Evolutionary conservation across 805 yeast species (phyloP).

Genomic region (Barnettozyma pratensis): DNA sequence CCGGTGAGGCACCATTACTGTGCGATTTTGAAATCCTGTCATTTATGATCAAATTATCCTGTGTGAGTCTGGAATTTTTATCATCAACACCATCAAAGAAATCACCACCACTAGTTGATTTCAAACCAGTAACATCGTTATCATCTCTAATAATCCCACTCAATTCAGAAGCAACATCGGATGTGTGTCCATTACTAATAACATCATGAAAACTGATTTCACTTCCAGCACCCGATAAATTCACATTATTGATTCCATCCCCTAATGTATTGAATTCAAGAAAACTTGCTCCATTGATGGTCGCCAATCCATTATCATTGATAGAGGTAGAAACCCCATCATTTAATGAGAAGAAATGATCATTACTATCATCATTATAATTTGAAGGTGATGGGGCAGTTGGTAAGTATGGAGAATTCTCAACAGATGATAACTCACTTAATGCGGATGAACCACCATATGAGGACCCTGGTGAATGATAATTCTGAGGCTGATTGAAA

Average conservation of each 20-base stretch:
- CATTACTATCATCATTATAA: slow-evolving; percentile 16
- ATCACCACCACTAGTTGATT: background rate
- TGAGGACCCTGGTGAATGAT: slow-evolving; percentile 3
- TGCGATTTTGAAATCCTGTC: slow-evolving; percentile 2
- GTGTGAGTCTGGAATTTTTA: slow-evolving; percentile 15
- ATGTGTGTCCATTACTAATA: background rate
- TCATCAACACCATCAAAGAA: slow-evolving; percentile 2
- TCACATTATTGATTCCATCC: slow-evolving; percentile 1
- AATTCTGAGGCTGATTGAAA: slow-evolving; percentile 14
- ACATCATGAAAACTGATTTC: slow-evolving; percentile 10
- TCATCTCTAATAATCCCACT: background rate
- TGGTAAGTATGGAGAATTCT: slow-evolving; percentile 21
- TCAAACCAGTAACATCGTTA: background rate
- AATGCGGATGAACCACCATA: slow-evolving; percentile 5
- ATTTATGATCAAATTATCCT: slow-evolving; percentile 17
- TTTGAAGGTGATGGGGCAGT: slow-evolving; percentile 15
- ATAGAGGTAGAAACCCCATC: background rate
- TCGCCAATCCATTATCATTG: background rate
- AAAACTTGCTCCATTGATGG: slow-evolving; percentile 2
- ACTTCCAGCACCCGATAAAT: slow-evolving; percentile 4
- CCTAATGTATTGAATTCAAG: slow-evolving; percentile 5
- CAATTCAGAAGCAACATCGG: background rate
- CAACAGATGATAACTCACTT: slow-evolving; percentile 23
- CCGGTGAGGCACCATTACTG: slow-evolving; percentile 13
- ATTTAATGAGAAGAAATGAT: background rate